Conservation (phyloP, 2,329 filamentous ascomycete species). For the Epichloe bromicola region DNA sequence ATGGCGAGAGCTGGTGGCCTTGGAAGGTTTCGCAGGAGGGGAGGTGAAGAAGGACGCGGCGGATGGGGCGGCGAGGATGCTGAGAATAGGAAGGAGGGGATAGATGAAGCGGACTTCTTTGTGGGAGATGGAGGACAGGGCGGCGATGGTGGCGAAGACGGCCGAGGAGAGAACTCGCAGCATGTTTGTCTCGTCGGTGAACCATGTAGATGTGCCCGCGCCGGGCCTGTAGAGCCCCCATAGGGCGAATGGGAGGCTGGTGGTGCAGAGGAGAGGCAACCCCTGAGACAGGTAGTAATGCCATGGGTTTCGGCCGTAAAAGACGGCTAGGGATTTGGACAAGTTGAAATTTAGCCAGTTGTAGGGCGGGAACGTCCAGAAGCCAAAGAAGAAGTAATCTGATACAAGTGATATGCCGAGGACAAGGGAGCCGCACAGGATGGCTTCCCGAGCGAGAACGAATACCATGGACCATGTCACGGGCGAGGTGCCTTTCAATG, state of each 20-base stretch:
- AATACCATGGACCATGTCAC: slow-evolving; percentile 30
- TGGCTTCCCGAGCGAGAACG: slow-evolving; percentile 47
- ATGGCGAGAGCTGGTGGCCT: slow-evolving; percentile 13
- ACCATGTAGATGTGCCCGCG: slow-evolving; percentile 16
- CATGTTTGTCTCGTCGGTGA: slow-evolving; percentile 20
- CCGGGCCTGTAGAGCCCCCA: slow-evolving; percentile 44
- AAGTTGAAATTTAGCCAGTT: slow-evolving; percentile 88
- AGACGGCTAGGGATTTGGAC: slow-evolving; percentile 72
- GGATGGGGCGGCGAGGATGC: slow-evolving; percentile 61
- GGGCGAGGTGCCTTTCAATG: slow-evolving; percentile 25
- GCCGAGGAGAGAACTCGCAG: slow-evolving; percentile 38
- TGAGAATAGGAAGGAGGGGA: slow-evolving; percentile 75
- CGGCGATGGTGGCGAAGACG: slow-evolving; percentile 43
- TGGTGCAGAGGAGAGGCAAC: slow-evolving; percentile 74
- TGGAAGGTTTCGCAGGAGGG: slow-evolving; percentile 15
- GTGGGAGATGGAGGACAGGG: slow-evolving; percentile 71
- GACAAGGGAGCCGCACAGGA: slow-evolving; percentile 49
- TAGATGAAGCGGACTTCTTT: slow-evolving; percentile 98
- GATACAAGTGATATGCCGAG: slow-evolving; percentile 51
- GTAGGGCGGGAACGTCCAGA: slow-evolving; percentile 80
- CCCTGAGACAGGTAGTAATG: slow-evolving; percentile 93
- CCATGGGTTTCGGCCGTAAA: slow-evolving; percentile 82
- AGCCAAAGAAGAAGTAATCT: slow-evolving; percentile 69
- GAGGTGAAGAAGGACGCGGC: slow-evolving; percentile 51
- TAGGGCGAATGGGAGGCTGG: slow-evolving; percentile 64